Percentiles rank a stretch among this genome's conserved stretches.
These are phyloP conservation scores for Pseudozyma pruni DNA, from an alignment of 1,284 basidiomycete genomes.

Conservation along the genomic window DNA sequence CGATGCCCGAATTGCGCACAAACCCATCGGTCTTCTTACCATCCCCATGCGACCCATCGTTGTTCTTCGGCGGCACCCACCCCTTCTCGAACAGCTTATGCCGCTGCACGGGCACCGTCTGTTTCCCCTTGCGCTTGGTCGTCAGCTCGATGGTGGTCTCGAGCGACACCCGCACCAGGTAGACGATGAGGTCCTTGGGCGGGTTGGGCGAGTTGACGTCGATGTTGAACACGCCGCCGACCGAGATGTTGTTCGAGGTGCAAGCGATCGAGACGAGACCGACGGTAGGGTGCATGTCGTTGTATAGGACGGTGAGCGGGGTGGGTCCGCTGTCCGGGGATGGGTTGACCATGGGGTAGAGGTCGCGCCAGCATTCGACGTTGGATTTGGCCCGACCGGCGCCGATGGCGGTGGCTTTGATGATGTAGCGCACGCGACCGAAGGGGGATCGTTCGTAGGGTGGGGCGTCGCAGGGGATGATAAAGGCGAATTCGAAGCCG, in stretches of 20 bases:
- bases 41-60: constrained; percentile 58
- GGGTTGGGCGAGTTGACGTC: constrained; percentile 66
- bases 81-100: constrained; percentile 66
- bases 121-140: constrained; percentile 59
- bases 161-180: constrained; percentile 64
- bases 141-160: constrained; percentile 64
- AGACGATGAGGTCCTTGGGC: constrained; percentile 63
- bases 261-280: constrained; percentile 65
- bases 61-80: constrained; percentile 60
- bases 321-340: constrained; percentile 63
- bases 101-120: constrained; percentile 59
- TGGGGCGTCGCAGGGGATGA: constrained; percentile 62
- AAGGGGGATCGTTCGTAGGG: constrained; percentile 66
- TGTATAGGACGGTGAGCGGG: constrained; percentile 65
- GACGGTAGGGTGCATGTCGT: constrained; percentile 66
- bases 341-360: constrained; percentile 67
- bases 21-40: constrained; percentile 61
- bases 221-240: constrained; percentile 67
- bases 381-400: constrained; percentile 63
- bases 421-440: constrained; percentile 63
- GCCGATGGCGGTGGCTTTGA: constrained; percentile 66
- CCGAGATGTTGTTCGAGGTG: constrained; percentile 66
- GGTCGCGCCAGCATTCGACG: constrained; percentile 64
- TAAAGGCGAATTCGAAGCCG: constrained; percentile 68
- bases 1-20: constrained; percentile 53